Evolutionary conservation across 768 basidiomycete species (phyloP), one percentile per base, ranked within the genome.

Genomic region (Leccinum incarnatum): DNA sequence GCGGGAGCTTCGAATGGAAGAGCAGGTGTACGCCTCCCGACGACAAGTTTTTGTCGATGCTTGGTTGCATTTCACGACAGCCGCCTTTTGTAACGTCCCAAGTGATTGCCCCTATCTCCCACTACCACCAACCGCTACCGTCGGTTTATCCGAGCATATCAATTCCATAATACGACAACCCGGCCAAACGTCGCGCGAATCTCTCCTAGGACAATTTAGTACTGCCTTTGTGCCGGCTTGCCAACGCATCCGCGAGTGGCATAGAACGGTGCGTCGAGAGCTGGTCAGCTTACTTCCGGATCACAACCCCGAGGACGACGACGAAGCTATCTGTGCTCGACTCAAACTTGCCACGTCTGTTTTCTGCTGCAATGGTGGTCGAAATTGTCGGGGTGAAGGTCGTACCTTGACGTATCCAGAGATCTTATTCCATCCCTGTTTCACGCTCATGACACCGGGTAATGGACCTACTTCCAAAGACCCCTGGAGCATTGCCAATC

Each of bases 1-100:
- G 73, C 70, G 65, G 55, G 71, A 69, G 51, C 64, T 72, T 55
- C 62, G 67, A 21, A 64, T 64, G 61, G 71, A 72, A 58, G 69
- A 73, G 45, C 70, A 53, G 45, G 62, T 72, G 8, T 74, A 72
- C 30, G 42, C 54, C 49, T 14, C 25, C 51, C 69, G 73, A 57
- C 73, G 71, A 37, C 59, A 53, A 29, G 7, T 61, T 51, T 69
- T 74, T 45, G 37, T 65, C 52, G 65, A 71, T 27, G 62, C 65
- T 51, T 72, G 71, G 73, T 15, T 54, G 30, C 58, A 59, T 8
- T 71, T 73, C 55, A 58, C 62, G 6, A 52, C 53, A n/a, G 19
- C 17, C 29, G 19, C 30, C 15, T 71, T 71, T 59, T n/a, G 32
- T 36, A 11, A 57, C 27, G 51, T 58, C 34, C 50, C 69, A 17